phyloP scores from a whole-genome alignment of 257 asterid species.

The Solanum bukasovii region DNA sequence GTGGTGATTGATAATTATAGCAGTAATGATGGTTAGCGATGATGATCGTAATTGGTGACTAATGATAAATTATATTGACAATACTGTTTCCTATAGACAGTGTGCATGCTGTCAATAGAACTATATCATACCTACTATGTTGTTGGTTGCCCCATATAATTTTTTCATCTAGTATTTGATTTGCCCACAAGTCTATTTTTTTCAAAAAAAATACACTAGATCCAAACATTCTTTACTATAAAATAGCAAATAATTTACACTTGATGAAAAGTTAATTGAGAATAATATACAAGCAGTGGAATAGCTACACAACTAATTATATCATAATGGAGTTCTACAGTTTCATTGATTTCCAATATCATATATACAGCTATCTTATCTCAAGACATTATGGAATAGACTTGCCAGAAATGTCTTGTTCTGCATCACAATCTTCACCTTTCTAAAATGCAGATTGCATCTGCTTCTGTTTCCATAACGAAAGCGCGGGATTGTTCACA shows the following conservation, averaged over 20 bases:
- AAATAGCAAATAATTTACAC: background rate
- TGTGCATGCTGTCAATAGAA: background rate
- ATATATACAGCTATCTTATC: background rate
- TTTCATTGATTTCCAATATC: background rate
- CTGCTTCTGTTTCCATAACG: background rate
- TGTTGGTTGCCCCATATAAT: background rate
- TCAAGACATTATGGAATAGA: background rate
- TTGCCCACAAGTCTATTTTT: background rate
- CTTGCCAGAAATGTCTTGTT: background rate
- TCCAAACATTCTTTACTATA: background rate
- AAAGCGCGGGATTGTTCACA: background rate
- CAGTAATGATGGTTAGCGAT: fast-evolving
- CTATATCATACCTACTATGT: background rate
- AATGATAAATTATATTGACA: background rate
- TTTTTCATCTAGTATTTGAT: background rate
- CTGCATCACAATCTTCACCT: background rate
- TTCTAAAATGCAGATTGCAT: background rate
- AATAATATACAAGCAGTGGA: background rate
- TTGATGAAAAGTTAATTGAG: background rate
- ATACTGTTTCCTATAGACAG: background rate
- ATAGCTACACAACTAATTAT: background rate
- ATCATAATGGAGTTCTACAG: background rate
- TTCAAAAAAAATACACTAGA: background rate
- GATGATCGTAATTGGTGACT: fast-evolving
- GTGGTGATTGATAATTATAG: background rate